Conservation (phyloP, 2,329 filamentous ascomycete genomes). For the Gaeumannomyces sp. region DNA sequence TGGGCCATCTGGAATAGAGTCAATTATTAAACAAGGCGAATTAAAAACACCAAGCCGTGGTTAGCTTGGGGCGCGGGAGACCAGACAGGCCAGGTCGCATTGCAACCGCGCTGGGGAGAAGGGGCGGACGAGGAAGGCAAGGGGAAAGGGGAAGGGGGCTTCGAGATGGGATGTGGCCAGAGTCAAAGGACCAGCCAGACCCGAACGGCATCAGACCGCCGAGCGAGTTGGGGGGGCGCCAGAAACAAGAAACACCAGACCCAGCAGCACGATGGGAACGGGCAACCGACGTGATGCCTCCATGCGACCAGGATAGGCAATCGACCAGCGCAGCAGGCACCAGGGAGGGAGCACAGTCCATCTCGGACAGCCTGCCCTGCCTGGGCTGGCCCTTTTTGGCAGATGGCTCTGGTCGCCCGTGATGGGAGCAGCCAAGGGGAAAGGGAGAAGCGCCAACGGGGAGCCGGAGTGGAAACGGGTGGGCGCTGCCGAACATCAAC, state of each 20-base stretch:
- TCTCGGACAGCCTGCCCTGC: background rate
- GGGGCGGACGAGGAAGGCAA: constrained; percentile 17
- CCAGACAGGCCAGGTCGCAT: constrained; percentile 16
- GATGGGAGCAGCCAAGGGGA: too few species aligned
- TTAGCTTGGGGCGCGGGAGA: constrained; percentile 16
- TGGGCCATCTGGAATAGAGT: constrained; percentile 17
- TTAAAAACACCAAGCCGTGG: constrained; percentile 27
- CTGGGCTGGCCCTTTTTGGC: background rate
- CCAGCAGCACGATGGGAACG: constrained; percentile 25
- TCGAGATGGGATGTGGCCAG: constrained; percentile 13
- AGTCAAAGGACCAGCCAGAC: background rate
- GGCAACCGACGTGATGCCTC: background rate
- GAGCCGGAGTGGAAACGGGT: background rate
- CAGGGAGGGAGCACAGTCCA: background rate
- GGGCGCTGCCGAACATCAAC: too few species aligned
- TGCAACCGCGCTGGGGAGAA: constrained; percentile 12
- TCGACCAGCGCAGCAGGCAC: background rate
- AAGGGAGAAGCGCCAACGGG: background rate
- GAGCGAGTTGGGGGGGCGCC: background rate
- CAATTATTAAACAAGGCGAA: constrained; percentile 22
- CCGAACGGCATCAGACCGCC: constrained; percentile 1
- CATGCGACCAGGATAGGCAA: background rate
- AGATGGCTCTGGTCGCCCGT: background rate
- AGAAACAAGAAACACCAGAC: constrained; percentile 29
- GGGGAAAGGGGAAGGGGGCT: constrained; percentile 10